Evolutionary conservation across 1,284 basidiomycete species (phyloP).

Genomic region (Cryptococcus hybrid): DNA sequence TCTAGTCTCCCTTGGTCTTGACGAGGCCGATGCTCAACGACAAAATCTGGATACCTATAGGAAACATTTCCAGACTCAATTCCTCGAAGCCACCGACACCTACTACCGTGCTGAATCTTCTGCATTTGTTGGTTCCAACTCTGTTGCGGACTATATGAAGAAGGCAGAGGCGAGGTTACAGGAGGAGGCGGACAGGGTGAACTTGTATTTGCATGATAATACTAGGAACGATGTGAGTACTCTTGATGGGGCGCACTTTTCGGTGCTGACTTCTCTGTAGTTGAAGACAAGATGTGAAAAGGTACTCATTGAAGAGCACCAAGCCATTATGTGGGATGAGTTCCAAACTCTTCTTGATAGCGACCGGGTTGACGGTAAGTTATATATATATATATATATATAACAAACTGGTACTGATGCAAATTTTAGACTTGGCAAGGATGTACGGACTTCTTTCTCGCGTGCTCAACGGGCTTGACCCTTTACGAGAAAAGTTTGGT

Average conservation of each 20-base stretch:
- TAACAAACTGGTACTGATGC: neutral
- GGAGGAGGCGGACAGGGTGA: conserved; percentile 95
- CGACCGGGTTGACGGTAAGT: conserved; percentile 73
- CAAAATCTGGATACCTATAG: conserved; percentile 82
- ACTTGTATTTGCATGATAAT: conserved; percentile 86
- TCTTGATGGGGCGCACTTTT: neutral
- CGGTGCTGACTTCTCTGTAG: conserved; percentile 19
- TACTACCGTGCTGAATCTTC: conserved; percentile 93
- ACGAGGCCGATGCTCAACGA: conserved; percentile 66
- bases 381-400: neutral
- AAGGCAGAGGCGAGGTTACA: conserved; percentile 89
- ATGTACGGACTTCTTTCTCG: conserved; percentile 93
- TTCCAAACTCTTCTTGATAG: conserved; percentile 91
- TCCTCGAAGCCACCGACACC: conserved; percentile 81
- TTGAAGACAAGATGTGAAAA: conserved; percentile 89
- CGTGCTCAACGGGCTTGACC: conserved; percentile 87
- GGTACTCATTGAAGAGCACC: conserved; percentile 86
- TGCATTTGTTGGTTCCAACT: conserved; percentile 84
- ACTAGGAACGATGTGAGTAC: conserved; percentile 67
- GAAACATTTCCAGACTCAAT: conserved; percentile 84
- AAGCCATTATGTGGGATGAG: conserved; percentile 86
- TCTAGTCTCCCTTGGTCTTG: conserved; percentile 85
- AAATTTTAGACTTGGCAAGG: conserved; percentile 69
- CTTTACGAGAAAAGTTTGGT: conserved; percentile 89
- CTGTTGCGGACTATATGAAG: conserved; percentile 94